phyloP scores from a whole-genome alignment of 2,329 filamentous ascomycete genomes.

The Xylaria sp. region DNA sequence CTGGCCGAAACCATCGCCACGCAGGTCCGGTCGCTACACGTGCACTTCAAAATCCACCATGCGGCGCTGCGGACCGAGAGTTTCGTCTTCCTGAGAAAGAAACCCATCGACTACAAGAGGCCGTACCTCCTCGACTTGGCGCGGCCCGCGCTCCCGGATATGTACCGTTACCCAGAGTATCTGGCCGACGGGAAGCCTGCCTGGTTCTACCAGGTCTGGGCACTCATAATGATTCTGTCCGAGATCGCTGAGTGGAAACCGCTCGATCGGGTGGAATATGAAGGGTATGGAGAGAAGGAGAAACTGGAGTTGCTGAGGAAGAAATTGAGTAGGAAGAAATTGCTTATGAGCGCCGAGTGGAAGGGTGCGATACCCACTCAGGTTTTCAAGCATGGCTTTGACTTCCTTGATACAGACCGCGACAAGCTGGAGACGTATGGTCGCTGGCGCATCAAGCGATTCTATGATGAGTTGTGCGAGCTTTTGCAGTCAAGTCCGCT shows the following conservation, averaged over 20 bases:
- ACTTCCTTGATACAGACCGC: not conserved
- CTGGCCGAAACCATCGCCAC: not conserved
- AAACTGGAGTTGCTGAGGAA: not conserved
- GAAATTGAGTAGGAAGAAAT: not conserved
- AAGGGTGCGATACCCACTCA: not conserved
- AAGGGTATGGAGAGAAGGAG: no score
- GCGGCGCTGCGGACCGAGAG: not conserved
- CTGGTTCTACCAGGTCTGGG: slow-evolving; percentile 11
- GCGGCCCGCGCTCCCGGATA: not conserved
- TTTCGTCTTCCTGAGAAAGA: not conserved
- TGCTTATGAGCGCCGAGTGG: not conserved
- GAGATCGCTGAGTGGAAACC: slow-evolving; percentile 7
- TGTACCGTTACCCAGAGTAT: slow-evolving; percentile 2
- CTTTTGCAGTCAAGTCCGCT: not conserved
- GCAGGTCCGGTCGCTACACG: not conserved
- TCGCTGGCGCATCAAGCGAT: slow-evolving; percentile 1
- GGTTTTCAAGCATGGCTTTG: slow-evolving; percentile 4
- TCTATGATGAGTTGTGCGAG: slow-evolving; percentile 3
- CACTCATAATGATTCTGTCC: slow-evolving; percentile 1
- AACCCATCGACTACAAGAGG: not conserved
- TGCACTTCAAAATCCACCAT: slow-evolving; percentile 1
- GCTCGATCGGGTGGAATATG: not conserved
- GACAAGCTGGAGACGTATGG: slow-evolving; percentile 1
- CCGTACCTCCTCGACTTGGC: slow-evolving; percentile 3
- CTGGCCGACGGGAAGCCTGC: no score